Base-by-base conservation (phyloP, 495 filamentous ascomycete genomes). In the Echria macrotheca region DNA sequence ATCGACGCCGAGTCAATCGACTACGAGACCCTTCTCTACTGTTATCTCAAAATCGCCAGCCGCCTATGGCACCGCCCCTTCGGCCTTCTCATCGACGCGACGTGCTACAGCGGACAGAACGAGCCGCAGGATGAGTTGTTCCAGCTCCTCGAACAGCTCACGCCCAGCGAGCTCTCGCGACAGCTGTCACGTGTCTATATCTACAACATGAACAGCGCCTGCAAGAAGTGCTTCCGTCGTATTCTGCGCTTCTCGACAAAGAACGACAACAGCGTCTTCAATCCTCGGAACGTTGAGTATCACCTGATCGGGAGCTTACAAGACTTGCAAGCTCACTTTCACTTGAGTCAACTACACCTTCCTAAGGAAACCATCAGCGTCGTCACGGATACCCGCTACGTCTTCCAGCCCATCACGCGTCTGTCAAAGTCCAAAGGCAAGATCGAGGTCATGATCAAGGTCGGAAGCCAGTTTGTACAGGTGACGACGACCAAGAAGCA, bases 201-300 rank as follows among this genome's bases (percentile, higher is more conserved):
- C 41, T 85, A 84, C 63, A 85, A 85, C 54, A 84, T 83, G 80
- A 85, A 85, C 55, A 82, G 72, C 53, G 75, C 77, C 4, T 81
- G 70, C 54, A 69, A 71, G 46, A 83, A 83, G 69, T 82, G 77
- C 57, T 80, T 83, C 56, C 71, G 81, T 1, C 72, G 78, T 17
- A 67, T 81, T 14, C 64, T 84, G 14, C 67, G 77, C 14, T 55
- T 80, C 26, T 75, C 75, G n/a, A 68, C 72, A 9, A 77, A 75
- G 57, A 76, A 69, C 47, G 76, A 81, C 3, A 59, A 55, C 44
- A 76, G 69, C 58, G 59, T 71, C n/a, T 75, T 82, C 54, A 74
- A 80, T 45, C 79, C 78, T 14, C 61, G 65, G 35, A 81, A 81
- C 61, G 76, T 81, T 1, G 78, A 83, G 29, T 82, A 82, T 47